phyloP scores from a whole-genome alignment of 257 asterid genomes.

The Thymus quinquecostatus region DNA sequence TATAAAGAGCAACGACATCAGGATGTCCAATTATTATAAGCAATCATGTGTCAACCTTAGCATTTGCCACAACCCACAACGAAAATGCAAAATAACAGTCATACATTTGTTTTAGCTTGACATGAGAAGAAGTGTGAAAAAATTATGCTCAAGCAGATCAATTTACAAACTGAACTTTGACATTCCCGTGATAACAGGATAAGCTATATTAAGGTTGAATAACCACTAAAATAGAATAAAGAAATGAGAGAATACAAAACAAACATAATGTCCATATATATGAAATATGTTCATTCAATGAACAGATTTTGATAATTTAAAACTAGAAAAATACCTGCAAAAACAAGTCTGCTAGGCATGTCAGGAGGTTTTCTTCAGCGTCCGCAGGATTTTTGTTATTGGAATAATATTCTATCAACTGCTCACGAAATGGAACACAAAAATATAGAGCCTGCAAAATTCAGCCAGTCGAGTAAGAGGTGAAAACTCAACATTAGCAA shows the following conservation, averaged over 20 bases:
- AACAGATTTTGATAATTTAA: constrained; percentile 12
- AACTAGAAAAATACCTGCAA: constrained; percentile 57
- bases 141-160: constrained; percentile 11
- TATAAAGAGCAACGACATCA: background rate
- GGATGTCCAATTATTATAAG: constrained; percentile 4
- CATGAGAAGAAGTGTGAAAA: background rate
- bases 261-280: constrained; percentile 14
- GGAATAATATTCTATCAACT: constrained; percentile 79
- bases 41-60: background rate
- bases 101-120: background rate
- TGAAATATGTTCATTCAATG: constrained; percentile 10
- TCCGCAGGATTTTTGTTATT: constrained; percentile 70
- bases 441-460: constrained; percentile 85
- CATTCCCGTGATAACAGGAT: constrained; percentile 13
- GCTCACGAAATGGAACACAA: constrained; percentile 94
- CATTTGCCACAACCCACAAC: background rate
- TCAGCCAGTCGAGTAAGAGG: constrained; percentile 3
- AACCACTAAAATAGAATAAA: background rate
- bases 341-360: constrained; percentile 90
- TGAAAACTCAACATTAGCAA: background rate
- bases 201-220: constrained; percentile 7
- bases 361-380: constrained; percentile 85
- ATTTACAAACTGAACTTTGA: background rate
- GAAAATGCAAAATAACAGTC: constrained; percentile 8
- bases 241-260: background rate